Evolutionary conservation across 768 basidiomycete genomes (phyloP), one percentile per base, ranked within the genome.

Genomic region (Rhodotorula graminis): DNA sequence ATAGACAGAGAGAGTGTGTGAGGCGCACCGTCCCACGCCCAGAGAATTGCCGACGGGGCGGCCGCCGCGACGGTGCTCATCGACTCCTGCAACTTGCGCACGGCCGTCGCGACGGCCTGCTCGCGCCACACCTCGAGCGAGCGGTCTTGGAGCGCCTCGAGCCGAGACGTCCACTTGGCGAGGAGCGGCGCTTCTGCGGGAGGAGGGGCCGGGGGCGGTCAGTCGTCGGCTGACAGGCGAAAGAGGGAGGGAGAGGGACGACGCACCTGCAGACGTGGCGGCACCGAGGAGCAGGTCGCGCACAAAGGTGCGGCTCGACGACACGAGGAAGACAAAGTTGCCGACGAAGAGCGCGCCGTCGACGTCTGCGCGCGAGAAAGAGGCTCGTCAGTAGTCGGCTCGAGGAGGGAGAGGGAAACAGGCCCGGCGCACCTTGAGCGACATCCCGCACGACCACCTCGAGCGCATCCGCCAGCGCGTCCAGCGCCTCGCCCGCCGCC

Each of bases 301-400:
- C 7, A 33, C 40, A 59, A 76, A 67, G 5, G 62, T 18, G 16
- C 52, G 19, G 29, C 65, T 67, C 23, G 44, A 27, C 10, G 60
- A 64, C 9, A 72, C 49, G 10, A 61, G 46, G 37, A 53, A 59
- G 0, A 59, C 69, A 52, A 76, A 70, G 42, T 64, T 64, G 27
- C 74, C 71, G 44, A 76, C 31, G n/a, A 76, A 72, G 19, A 72
- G 55, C 8, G 71, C 29, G 6, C n/a, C n/a, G 1, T 42, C 27
- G 42, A 70, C 60, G 1, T 64, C 68, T 67, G 56, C 31, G 23
- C 7, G n/a, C 25, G 27, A 50, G 16, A 2, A 12, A 5, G 31
- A 4, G 40, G 19, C 31, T 7, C 21, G 18, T 10, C 27, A 14
- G 19, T 5, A 9, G 14, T 4, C 15, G 7, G 37, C 37, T 37